Base-by-base conservation (phyloP, 441 rosid species). In the Corymbia calophylla region DNA sequence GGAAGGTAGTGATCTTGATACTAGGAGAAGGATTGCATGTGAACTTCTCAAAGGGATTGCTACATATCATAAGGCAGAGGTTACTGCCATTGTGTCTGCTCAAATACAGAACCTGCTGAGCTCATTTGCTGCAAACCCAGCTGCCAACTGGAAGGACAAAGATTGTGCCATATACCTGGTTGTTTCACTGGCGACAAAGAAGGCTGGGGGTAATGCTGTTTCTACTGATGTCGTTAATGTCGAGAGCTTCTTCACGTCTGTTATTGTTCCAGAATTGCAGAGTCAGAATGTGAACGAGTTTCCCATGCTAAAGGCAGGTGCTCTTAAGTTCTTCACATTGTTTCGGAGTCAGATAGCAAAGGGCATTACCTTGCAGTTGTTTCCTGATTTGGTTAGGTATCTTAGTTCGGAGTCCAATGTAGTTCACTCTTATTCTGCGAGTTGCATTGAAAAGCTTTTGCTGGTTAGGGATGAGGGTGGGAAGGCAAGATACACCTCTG, bases 1-100 rank as follows among this genome's bases (percentile, higher is more conserved):
- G 99, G 99, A 98, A 90, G 99, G 99, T 68, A 98, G 99, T 90
- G 99, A 98, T 93, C 93, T 96, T 91, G 99, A 98, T 58, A 98
- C 99, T 8, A 95, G 97, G 91, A 96, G 99, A 93, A 97, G 99
- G 91, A 98, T 98, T 89, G 99, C 99, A 2, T 98, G 99, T 89
- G 99, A 98, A 87, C 92, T 98, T 89, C 96, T 98, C 35, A 97
- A 98, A 91, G 99, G 99, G 58, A 96, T 98, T 90, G 99, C 98
- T 6, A 90, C 96, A 18, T 95, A 96, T 92, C 96, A 96, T 93
- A 95, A 94, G 93, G 89, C 91, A 77, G 96, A 92, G 86, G 98
- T 97, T 60, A 97, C 93, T 14, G 94, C 90, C 86, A 93, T 94
- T 44, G 95, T 96, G 89, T 95, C 99, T 88, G 92, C 93, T 88